A percentile compares a stretch with the other conserved stretches of the same genome.
These are phyloP conservation scores for Marasmius tenuissimus DNA, from an alignment of 1,284 basidiomycete species.

Conservation along the genomic window DNA sequence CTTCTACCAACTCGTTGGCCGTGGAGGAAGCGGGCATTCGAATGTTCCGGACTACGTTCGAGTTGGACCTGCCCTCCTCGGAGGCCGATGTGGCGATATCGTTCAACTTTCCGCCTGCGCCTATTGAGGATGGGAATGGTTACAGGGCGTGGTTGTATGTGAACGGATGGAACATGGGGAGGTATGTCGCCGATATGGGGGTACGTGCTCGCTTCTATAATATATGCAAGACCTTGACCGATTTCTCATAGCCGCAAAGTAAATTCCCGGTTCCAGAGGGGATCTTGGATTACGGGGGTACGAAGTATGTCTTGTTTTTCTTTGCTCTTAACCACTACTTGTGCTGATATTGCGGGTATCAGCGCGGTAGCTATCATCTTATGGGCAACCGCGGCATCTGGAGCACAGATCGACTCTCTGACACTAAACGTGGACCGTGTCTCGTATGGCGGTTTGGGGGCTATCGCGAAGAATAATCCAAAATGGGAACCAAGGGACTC, in stretches of 20 bases:
- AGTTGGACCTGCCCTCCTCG: constrained; percentile 39
- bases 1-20: constrained; percentile 31
- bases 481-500: constrained; percentile 28
- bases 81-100: constrained; percentile 48
- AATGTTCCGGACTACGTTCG: constrained; percentile 59
- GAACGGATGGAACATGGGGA: constrained; percentile 67
- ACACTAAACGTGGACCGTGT: constrained; percentile 45
- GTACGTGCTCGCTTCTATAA: constrained; percentile 18
- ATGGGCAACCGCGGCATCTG: constrained; percentile 40
- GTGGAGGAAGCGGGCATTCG: constrained; percentile 53
- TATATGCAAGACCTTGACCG: not conserved
- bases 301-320: constrained; percentile 39
- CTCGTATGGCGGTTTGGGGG: constrained; percentile 49
- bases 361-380: constrained; percentile 57
- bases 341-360: not conserved
- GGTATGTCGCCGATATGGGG: constrained; percentile 54
- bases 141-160: constrained; percentile 59
- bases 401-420: constrained; percentile 33
- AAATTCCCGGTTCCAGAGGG: constrained; percentile 52
- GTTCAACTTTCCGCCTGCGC: constrained; percentile 47
- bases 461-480: constrained; percentile 45
- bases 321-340: not conserved
- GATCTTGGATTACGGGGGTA: constrained; percentile 50
- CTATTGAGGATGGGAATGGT: not conserved
- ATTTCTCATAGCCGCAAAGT: constrained; percentile 42